Percentiles rank a stretch among this genome's conserved stretches.
Evolutionary conservation across 2,329 filamentous ascomycete genomes (phyloP).

Genomic region (Ilyonectria sp.): DNA sequence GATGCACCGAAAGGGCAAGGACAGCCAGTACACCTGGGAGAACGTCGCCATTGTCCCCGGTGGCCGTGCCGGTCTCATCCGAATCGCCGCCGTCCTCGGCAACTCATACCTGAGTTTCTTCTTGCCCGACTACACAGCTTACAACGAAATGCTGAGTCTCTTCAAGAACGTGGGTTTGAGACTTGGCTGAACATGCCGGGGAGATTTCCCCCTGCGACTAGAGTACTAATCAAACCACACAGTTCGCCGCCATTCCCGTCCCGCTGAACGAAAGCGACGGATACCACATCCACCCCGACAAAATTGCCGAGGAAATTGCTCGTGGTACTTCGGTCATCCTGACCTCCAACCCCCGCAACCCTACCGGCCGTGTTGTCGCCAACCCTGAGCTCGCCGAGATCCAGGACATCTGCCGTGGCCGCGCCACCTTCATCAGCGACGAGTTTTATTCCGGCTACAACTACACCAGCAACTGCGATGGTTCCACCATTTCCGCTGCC

Average conservation of each 20-base stretch:
- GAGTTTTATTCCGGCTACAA: conserved; percentile 99
- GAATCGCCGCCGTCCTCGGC: conserved; percentile 93
- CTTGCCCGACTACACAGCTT: conserved; percentile 95
- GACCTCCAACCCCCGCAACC: conserved; percentile 96
- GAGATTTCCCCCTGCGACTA: conserved; percentile 1
- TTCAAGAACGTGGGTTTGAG: conserved; percentile 82
- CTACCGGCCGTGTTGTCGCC: conserved; percentile 88
- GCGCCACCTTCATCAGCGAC: conserved; percentile 93
- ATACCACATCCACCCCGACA: conserved; percentile 94
- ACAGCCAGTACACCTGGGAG: conserved; percentile 95
- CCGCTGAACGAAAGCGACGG: conserved; percentile 88
- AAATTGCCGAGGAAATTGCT: conserved; percentile 92
- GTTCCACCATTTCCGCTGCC: conserved; percentile 88
- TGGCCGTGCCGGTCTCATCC: conserved; percentile 91
- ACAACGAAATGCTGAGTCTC: conserved; percentile 96
- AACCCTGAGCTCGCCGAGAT: conserved; percentile 91
- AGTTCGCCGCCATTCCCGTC: conserved; percentile 90
- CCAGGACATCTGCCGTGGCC: conserved; percentile 91
- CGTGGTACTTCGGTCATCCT: conserved; percentile 90
- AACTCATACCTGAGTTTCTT: conserved; percentile 96
- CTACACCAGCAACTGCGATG: conserved; percentile 93
- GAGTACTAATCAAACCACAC: conserved; percentile 25
- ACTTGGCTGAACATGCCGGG: not conserved
- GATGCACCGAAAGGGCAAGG: conserved; percentile 89
- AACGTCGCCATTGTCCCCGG: conserved; percentile 97